These are phyloP conservation scores for Excoecaria cochinchinensis DNA, from an alignment of 345 rosid genomes.

Conservation along the genomic window DNA sequence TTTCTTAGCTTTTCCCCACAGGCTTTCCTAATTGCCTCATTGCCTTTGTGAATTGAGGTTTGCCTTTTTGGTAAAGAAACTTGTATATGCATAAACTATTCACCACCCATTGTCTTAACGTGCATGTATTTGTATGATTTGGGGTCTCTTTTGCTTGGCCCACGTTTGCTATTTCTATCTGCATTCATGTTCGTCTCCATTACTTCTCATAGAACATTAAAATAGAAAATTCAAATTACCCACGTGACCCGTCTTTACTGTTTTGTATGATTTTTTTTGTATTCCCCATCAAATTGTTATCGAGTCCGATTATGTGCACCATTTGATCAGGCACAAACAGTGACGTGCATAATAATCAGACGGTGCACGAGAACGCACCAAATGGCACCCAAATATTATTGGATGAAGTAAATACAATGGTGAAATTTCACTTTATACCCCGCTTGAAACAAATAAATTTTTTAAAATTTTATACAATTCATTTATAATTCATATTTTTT, in stretches of 20 bases:
- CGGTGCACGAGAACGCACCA: too few relatives aligned
- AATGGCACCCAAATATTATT: too few relatives aligned
- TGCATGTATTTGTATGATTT: background rate
- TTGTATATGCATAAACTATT: conserved; percentile 17
- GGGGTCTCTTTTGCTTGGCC: background rate
- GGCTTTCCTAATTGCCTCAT: background rate
- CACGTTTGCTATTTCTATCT: background rate
- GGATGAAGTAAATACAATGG: too few relatives aligned
- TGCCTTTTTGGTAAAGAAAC: conserved; percentile 29
- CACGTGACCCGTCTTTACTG: conserved; percentile 18
- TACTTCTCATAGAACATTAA: conserved; percentile 5
- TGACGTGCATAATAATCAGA: too few relatives aligned
- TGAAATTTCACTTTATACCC: too few relatives aligned
- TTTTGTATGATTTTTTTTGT: background rate
- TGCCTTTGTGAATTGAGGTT: background rate
- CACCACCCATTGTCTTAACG: conserved; percentile 21
- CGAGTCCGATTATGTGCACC: too few relatives aligned
- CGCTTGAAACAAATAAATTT: too few relatives aligned
- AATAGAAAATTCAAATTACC: background rate
- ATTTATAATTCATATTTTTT: too few relatives aligned
- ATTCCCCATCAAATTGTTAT: too few relatives aligned
- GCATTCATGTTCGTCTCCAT: conserved; percentile 6
- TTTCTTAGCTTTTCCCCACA: conserved; percentile 27
- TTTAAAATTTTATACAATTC: too few relatives aligned
- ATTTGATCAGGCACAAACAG: too few relatives aligned